Base-by-base conservation (phyloP, 139 green algal genomes). In the Trebouxia sp. region DNA sequence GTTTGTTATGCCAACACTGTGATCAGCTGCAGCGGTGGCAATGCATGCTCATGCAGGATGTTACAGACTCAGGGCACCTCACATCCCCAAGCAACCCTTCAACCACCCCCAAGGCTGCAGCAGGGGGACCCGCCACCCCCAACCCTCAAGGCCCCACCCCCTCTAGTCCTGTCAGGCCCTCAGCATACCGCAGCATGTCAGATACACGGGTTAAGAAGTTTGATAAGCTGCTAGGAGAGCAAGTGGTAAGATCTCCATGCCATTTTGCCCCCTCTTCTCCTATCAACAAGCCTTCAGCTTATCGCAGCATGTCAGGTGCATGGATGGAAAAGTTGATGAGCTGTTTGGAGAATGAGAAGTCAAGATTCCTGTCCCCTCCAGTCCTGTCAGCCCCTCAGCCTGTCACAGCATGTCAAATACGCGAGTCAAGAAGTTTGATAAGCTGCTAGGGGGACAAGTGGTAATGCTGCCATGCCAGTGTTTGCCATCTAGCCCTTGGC, bases 131-230 rank as follows among this genome's bases (percentile, higher is more conserved):
- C 8, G 28, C 53, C 48, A 26, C 51, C 47, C 43, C 75, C 14
- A 48, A 4, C 58, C 42, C 30, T 17, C 35, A 4, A 37, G 30
- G n/a, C 14, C 32, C 62, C 6, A 51, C 62, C 56, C 41, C 42
- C 28, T 41, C 30, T 26, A 47, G 32, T 48, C 56, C 38, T 42
- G 35, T 51, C 14, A 41, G n/a, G 43, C 51, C 69, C 58, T 62
- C 51, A 20, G 55, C 81, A 55, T 81, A 65, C n/a, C 85, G 87
- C 75, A 89, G 87, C 72, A 91, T 89, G 70, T 93, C 87, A 30
- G 85, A 84, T 22, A 88, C 90, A 42, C 83, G 89, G 0, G 62
- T 93, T 22, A 62, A 79, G n/a, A 96, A 96, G 76, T 96, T 96
- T 75, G 75, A 90, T 30, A 84, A 85, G 50, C 42, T 96, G 58